Evolutionary conservation across 2,329 filamentous ascomycete genomes (phyloP), one percentile per base, ranked within the genome.

Genomic region (Fusarium sp.): DNA sequence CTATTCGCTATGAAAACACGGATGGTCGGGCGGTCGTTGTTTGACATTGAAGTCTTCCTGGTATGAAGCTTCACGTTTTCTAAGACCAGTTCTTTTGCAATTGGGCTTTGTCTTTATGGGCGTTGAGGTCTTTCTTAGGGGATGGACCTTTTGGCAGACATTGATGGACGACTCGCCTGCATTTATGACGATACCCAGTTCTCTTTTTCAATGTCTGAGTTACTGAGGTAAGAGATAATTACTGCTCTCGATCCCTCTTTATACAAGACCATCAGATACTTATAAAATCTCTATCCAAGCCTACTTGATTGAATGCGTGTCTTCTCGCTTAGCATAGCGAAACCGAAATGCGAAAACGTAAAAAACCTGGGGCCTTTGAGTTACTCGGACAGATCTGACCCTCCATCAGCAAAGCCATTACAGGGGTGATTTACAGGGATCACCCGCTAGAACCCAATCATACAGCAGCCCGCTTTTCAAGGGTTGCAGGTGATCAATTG

Each of bases 331-430:
- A 59, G 38, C 64, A 73, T 42, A 76, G 74, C 68, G 51, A 42
- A 62, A 45, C 62, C 54, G 70, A 72, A 77, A 77, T 70, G 63
- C 63, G 47, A 55, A 45, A 57, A 60, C 49, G 33, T 12, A 47
- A 61, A 64, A 66, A 64, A 63, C 69, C 67, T 49, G 74, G 75
- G 74, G 70, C 70, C 65, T 48, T 54, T 41, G 72, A 75, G 72
- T 64, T 72, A 49, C 11, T 75, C 67, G 75, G 49, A 55, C 60
- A 72, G 63, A 74, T 76, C 57, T 66, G 38, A 42, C 60, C 64
- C 70, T 45, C 64, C 72, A 44, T 66, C 28, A 63, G 41, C 47
- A n/a, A 14, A 22, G 20, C n/a, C 10, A 17, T 48, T 26, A 38
- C 61, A 61, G 28, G 39, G 42, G 39, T 35, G 1, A 14, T 6